phyloP scores from a whole-genome alignment of 768 basidiomycete genomes.

The Termitomyces sp. region DNA sequence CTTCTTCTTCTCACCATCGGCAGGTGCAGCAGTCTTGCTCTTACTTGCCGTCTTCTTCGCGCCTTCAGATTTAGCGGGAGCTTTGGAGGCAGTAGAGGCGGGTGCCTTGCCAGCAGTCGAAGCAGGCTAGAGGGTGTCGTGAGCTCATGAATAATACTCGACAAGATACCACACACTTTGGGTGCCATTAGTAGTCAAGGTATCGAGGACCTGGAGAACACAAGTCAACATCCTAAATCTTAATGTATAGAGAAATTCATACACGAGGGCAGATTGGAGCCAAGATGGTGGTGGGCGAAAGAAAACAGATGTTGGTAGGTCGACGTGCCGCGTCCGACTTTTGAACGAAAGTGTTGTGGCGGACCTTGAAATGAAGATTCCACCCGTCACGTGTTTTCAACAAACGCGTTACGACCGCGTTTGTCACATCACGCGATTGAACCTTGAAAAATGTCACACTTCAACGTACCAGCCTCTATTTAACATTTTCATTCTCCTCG shows the following conservation, averaged over 20 bases:
- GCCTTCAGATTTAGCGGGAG: slow-evolving; percentile 45
- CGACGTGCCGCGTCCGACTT: slow-evolving; percentile 10
- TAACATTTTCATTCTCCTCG: no score
- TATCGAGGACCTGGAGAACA: background rate
- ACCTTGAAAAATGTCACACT: no score
- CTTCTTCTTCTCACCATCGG: slow-evolving; percentile 76
- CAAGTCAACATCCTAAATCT: background rate
- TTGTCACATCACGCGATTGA: slow-evolving; percentile 14
- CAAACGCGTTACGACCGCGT: slow-evolving; percentile 17
- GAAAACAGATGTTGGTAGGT: slow-evolving; percentile 21
- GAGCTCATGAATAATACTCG: background rate
- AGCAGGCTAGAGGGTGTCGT: slow-evolving; percentile 41
- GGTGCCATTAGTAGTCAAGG: slow-evolving; percentile 27
- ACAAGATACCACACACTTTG: slow-evolving; percentile 24
- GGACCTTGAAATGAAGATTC: slow-evolving; percentile 18
- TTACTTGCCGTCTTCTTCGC: slow-evolving; percentile 52
- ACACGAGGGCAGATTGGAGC: background rate
- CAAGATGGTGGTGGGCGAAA: slow-evolving; percentile 25
- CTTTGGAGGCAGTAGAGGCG: slow-evolving; percentile 43
- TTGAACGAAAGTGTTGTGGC: slow-evolving; percentile 15
- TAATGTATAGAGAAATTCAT: background rate
- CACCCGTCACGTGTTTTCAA: slow-evolving; percentile 16
- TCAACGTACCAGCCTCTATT: no score
- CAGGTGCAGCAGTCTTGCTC: slow-evolving; percentile 36
- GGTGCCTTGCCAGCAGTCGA: slow-evolving; percentile 68